These are phyloP conservation scores for Fraxinus floribunda DNA, from an alignment of 305 asterid species.

Conservation along the genomic window DNA sequence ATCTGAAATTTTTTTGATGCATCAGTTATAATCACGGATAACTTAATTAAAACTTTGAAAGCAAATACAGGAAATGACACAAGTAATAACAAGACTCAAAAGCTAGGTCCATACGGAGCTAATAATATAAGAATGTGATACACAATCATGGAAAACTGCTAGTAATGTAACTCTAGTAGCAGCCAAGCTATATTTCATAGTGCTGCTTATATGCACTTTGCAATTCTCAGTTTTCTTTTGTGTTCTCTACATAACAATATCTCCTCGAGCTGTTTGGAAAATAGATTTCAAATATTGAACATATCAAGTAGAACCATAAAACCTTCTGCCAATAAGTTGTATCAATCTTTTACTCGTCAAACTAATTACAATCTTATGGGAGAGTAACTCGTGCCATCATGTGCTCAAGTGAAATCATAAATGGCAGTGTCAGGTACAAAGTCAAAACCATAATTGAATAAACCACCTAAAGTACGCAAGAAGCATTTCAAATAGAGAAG, in stretches of 20 bases:
- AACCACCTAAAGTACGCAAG: not conserved
- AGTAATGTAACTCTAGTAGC: slow-evolving; percentile 2
- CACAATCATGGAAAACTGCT: not conserved
- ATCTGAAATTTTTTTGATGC: slow-evolving; percentile 56
- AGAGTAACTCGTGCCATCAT: not conserved
- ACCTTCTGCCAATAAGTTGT: not conserved
- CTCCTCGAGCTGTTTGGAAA: not conserved
- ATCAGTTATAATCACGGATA: slow-evolving; percentile 25
- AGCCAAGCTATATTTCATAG: not conserved
- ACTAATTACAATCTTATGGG: not conserved
- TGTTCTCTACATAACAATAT: not conserved
- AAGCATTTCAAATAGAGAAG: not conserved
- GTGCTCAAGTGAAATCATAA: not conserved
- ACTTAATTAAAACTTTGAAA: slow-evolving; percentile 11
- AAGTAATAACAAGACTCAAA: not conserved
- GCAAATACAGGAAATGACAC: not conserved
- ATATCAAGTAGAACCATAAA: not conserved
- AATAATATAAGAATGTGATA: not conserved
- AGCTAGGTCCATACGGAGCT: slow-evolving; percentile 2
- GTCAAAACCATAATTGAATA: not conserved
- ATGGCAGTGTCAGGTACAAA: not conserved
- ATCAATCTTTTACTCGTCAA: not conserved
- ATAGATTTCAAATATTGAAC: not conserved
- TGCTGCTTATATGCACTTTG: not conserved
- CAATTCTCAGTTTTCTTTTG: not conserved